These are phyloP conservation scores for Rhododendron henanense DNA, from an alignment of 148 eudicot species.

Conservation along the genomic window DNA sequence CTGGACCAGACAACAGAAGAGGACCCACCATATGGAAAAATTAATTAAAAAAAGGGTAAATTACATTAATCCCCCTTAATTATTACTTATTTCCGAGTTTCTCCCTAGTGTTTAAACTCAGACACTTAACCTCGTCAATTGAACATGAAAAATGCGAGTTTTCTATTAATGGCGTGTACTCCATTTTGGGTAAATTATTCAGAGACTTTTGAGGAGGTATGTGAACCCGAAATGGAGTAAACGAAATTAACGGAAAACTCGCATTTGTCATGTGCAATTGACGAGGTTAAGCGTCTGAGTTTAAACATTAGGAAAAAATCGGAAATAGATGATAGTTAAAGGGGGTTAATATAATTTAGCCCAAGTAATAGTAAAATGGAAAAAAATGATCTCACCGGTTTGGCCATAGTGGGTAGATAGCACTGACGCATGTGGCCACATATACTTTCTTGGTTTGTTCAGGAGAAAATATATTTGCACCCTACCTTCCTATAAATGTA, in stretches of 20 bases:
- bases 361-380: not conserved
- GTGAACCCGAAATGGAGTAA: no score
- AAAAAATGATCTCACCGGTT: not conserved
- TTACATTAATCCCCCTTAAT: not conserved
- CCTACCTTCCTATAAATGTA: not conserved
- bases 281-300: no score
- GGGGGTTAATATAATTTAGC: not conserved
- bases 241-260: no score
- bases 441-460: not conserved
- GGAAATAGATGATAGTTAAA: not conserved
- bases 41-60: no score
- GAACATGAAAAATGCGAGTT: no score
- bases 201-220: no score
- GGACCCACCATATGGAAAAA: not conserved
- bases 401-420: not conserved
- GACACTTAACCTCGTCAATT: no score
- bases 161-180: no score
- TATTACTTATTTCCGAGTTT: no score
- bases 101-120: no score
- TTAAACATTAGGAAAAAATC: not conserved
- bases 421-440: not conserved
- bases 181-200: no score
- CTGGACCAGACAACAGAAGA: not conserved
- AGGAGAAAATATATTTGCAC: not conserved
- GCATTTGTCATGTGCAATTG: no score